These are phyloP conservation scores for Naegleria gruberi DNA, from an alignment of 208 protist species.

Conservation along the genomic window DNA sequence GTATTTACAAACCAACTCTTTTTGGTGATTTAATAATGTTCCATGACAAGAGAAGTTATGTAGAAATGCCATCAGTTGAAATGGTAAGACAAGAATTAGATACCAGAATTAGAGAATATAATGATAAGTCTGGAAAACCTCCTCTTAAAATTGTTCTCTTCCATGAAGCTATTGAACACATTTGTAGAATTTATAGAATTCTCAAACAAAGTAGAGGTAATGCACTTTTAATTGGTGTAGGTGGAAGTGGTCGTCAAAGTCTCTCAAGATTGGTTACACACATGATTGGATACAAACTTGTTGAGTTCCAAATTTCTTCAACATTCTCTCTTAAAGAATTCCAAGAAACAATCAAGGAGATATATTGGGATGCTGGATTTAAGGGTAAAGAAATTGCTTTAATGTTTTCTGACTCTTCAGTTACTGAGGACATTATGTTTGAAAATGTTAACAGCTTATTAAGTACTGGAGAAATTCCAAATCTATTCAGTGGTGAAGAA, in stretches of 20 bases:
- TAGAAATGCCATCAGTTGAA: slow-evolving; percentile 77
- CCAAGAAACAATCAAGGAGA: slow-evolving; percentile 89
- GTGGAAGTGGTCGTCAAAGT: slow-evolving; percentile 90
- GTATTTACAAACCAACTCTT: not conserved
- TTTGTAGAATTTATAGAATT: slow-evolving; percentile 91
- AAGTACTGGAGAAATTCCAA: slow-evolving; percentile 93
- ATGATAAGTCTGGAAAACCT: slow-evolving; percentile 70
- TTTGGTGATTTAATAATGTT: not conserved
- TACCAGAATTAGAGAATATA: slow-evolving; percentile 83
- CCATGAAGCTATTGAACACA: slow-evolving; percentile 90
- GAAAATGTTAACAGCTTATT: slow-evolving; percentile 97
- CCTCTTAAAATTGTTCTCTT: slow-evolving; percentile 96
- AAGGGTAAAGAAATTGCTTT: slow-evolving; percentile 90
- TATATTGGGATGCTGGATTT: slow-evolving; percentile 84
- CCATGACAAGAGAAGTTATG: slow-evolving; percentile 71
- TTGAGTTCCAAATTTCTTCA: slow-evolving; percentile 90
- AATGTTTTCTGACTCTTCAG: slow-evolving; percentile 94
- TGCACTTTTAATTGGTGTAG: slow-evolving; percentile 91
- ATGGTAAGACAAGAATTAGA: slow-evolving; percentile 76
- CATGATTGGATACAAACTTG: slow-evolving; percentile 84
- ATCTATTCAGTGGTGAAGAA: slow-evolving; percentile 91
- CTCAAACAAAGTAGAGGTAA: slow-evolving; percentile 91
- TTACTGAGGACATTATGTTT: slow-evolving; percentile 87
- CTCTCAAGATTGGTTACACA: slow-evolving; percentile 89
- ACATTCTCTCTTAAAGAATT: slow-evolving; percentile 88